phyloP scores from a whole-genome alignment of 73 alveolate species.

The Symbiodinium natans region DNA sequence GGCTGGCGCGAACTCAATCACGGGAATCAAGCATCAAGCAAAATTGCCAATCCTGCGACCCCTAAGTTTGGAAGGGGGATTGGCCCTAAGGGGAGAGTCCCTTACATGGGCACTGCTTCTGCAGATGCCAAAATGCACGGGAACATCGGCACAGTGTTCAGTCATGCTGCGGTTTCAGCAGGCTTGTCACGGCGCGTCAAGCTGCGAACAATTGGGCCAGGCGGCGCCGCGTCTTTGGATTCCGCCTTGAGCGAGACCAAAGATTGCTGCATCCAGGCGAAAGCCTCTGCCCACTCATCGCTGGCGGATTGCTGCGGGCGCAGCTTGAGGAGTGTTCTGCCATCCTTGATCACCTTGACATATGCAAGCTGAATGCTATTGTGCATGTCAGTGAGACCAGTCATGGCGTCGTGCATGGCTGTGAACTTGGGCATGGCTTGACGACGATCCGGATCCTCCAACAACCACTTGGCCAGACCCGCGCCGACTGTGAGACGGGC shows the following conservation, averaged over 20 bases:
- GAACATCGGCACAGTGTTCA: neutral
- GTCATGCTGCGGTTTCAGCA: neutral
- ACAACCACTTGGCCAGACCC: slow-evolving; percentile 46
- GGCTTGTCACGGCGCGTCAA: neutral
- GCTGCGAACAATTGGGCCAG: slow-evolving; percentile 11
- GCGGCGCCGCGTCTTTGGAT: slow-evolving; percentile 2
- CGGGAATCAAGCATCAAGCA: too few relatives aligned
- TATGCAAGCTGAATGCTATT: slow-evolving; percentile 20
- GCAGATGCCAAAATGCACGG: neutral
- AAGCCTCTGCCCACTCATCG: slow-evolving; percentile 4
- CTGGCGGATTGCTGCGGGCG: slow-evolving; percentile 21
- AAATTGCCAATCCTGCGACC: neutral
- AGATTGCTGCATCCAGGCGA: neutral
- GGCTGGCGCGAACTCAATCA: too few relatives aligned
- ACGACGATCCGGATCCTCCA: neutral
- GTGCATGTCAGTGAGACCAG: neutral
- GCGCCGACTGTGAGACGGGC: slow-evolving; percentile 39
- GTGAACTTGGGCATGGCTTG: slow-evolving; percentile 32
- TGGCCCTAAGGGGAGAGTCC: neutral
- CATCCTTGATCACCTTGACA: slow-evolving; percentile 4
- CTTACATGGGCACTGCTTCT: neutral
- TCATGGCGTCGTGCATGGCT: slow-evolving; percentile 3
- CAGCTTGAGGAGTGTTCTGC: neutral
- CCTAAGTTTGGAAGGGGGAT: neutral
- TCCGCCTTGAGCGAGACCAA: neutral